Evolutionary conservation across 2,329 filamentous ascomycete species (phyloP), one percentile per base, ranked within the genome.

Genomic region (Fusarium cicatricum): DNA sequence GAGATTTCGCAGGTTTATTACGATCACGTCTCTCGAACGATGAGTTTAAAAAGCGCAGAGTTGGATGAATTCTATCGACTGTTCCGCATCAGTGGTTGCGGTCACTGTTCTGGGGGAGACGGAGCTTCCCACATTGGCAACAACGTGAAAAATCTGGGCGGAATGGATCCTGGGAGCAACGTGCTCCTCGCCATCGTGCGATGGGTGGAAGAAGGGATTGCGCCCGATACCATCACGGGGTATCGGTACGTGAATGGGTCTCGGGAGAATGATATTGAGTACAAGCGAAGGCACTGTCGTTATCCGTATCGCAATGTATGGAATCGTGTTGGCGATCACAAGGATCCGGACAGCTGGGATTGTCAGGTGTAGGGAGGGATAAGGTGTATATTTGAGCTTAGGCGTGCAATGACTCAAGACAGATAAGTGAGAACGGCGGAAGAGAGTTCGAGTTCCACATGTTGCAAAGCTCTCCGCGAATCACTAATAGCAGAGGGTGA

Each of bases 11-110:
- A 60, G 32, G 58, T 63, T 0, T 70, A 70, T 47, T 71, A 70
- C 31, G 48, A 71, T 39, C 63, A 62, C 21, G 61, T 72, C 0
- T 58, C 60, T 1, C 38, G 56, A 19, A 70, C 60, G 1, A 67
- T 71, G 71, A 48, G 60, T 0, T 10, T 77, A 52, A 61, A 28
- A 34, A 62, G n/a, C 21, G 55, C 48, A 0, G 70, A 73, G 11
- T 37, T 80, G 16, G 81, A 80, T 2, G 76, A 80, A 9, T 82
- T 82, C 65, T 87, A 83, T 69, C 67, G 75, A 1, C 78, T 80
- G 64, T 85, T 85, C 69, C 73, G 73, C 10, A 75, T 86, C n/a
- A 64, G 56, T 3, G 60, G 60, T 2, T 82, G 82, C 0, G 83
- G 83, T 0, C 82, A 85, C 68, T 85, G 82, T 61, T 45, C 58